Base-by-base conservation (phyloP, 2,329 filamentous ascomycete genomes). In the Botrytis medusae region DNA sequence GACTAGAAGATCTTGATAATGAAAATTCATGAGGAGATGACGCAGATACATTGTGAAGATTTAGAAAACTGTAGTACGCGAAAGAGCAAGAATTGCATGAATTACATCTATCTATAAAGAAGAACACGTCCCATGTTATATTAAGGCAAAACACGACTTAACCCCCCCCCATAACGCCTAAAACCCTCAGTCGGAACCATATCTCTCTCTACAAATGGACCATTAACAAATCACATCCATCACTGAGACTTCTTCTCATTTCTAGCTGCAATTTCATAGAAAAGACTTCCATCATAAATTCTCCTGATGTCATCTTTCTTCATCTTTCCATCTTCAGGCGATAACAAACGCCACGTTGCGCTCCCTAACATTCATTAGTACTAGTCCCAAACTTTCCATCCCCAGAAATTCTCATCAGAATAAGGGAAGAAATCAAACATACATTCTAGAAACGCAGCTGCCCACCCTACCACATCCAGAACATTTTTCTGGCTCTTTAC, bases 281-380 rank as follows among this genome's bases (percentile, higher is more conserved):
- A 87, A 60, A 87, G 82, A 77, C 85, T 86, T 14, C 87, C 86
- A 78, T 88, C 86, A 76, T 85, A 88, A 9, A 87, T 81, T 12
- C 84, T 78, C n/a, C 86, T 79, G 29, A 88, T 82, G 71, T 90
- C 88, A 63, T 90, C 87, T 80, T 90, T 90, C 77, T 80, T 83
- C 81, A 90, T 84, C 69, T 82, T 82, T 0, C 88, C 88, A 77
- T 90, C 86, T 59, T 84, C 83, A 0, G 88, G 87, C 85, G 85
- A 86, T 9, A 89, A 80, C 62, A 90, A 81, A 25, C 89, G 77
- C 73, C 86, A 88, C 0, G 85, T 85, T 0, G 85, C 86, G 4
- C 83, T 76, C 84, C 84, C 84, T 83, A 34, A 22, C 46, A 18
- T n/a, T 14, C 2, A 57, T 54, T 44, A 64, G 32, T 18, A 72